Percentiles rank a stretch among this genome's conserved stretches.
Conservation (phyloP, 495 filamentous ascomycete genomes). For the Neurospora sp. region DNA sequence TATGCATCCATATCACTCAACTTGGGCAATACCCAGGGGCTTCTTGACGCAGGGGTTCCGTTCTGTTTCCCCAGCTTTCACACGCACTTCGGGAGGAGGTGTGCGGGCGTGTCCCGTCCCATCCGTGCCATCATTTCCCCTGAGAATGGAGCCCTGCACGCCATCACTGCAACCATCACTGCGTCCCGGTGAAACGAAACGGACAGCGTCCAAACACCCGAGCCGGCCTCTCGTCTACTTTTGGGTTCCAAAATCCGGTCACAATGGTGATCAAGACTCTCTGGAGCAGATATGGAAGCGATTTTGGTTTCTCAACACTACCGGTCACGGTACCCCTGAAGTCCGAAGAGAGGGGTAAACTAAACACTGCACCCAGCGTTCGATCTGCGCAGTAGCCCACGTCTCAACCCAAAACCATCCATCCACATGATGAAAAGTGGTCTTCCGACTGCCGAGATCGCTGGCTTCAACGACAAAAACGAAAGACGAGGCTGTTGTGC, state of each 20-base stretch:
- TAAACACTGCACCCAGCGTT: neutral
- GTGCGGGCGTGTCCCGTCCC: neutral
- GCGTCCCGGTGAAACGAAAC: constrained; percentile 7
- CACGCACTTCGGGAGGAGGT: neutral
- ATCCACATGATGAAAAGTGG: neutral
- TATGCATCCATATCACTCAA: neutral
- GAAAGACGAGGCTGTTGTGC: neutral
- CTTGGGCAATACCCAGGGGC: neutral
- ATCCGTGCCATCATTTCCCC: neutral
- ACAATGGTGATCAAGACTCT: neutral
- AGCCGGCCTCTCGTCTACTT: neutral
- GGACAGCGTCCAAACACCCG: neutral
- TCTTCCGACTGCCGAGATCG: neutral
- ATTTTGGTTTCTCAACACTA: neutral
- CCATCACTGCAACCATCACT: neutral
- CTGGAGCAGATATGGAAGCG: neutral
- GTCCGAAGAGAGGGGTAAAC: neutral
- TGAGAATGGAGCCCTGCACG: neutral
- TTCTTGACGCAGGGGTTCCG: neutral
- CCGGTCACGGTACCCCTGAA: neutral
- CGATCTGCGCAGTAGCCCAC: neutral
- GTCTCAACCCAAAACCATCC: neutral
- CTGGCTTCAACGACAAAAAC: neutral
- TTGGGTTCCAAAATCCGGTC: neutral
- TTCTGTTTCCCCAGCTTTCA: neutral